Evolutionary conservation across 164 flowering plant genomes (phyloP).

Genomic region (Euptelea pleiosperma): DNA sequence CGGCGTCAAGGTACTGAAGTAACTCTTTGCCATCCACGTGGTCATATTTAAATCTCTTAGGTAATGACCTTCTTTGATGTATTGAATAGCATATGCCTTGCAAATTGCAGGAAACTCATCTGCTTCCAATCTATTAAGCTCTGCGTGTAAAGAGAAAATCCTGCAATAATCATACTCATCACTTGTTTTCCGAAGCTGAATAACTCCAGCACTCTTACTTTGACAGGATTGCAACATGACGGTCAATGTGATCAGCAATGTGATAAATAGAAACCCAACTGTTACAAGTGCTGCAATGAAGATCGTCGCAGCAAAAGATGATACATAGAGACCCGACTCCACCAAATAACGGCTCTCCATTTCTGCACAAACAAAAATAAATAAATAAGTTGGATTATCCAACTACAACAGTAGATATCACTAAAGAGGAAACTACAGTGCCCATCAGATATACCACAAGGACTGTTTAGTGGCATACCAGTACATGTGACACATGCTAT

Average conservation of each 20-base stretch:
- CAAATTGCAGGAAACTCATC: constrained; percentile 44
- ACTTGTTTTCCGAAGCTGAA: constrained; percentile 26
- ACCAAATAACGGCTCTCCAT: constrained; percentile 40
- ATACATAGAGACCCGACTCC: constrained; percentile 53
- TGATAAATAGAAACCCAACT: constrained; percentile 41
- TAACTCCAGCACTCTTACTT: constrained; percentile 37
- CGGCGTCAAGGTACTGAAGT: constrained; percentile 34
- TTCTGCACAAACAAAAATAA: constrained; percentile 27
- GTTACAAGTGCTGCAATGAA: constrained; percentile 49
- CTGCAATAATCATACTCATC: constrained; percentile 40
- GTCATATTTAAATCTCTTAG: constrained; percentile 39
- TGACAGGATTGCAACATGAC: constrained; percentile 63
- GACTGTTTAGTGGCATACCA: too few species aligned
- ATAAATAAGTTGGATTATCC: background rate
- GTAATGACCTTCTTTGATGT: constrained; percentile 45
- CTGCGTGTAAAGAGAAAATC: constrained; percentile 37
- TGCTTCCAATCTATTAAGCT: constrained; percentile 41
- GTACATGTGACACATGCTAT: too few species aligned
- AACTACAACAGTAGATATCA: background rate
- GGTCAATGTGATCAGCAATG: constrained; percentile 45
- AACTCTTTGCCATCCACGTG: constrained; percentile 27
- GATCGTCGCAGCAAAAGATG: constrained; percentile 60
- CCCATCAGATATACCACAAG: too few species aligned
- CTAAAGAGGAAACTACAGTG: background rate
- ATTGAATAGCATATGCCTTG: constrained; percentile 29